Base-by-base conservation (phyloP, 2,329 filamentous ascomycete species). In the Fusarium stilboides region DNA sequence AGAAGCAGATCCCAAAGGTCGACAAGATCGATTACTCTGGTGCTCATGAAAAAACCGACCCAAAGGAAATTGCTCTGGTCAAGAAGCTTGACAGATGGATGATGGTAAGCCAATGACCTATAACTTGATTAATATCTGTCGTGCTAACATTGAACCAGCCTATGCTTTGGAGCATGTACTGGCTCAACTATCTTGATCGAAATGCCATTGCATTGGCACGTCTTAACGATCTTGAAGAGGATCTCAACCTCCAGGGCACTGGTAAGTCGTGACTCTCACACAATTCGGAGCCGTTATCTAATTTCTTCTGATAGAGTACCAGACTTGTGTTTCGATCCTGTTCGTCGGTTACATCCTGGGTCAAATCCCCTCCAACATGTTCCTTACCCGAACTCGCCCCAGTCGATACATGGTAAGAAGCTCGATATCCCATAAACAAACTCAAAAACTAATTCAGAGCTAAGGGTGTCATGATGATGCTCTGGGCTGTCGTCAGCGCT, bases 401-500 rank as follows among this genome's bases (percentile, higher is more conserved):
- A 79, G 77, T 19, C 71, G 78, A 17, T 85, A 83, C 63, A 80
- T 84, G 75, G 77, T 78, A 33, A 57, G 71, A 6, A 12, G 28
- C 4, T 13, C 7, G 8, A 6, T 0, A 3, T 17, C 0, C 3
- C 0, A 9, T 26, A 5, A 9, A 8, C 1, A 4, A 33, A 31
- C 9, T 4, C 6, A 15, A 26, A 33, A 19, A 22, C 53, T 62
- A 43, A 64, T 40, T 13, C n/a, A 5, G 12, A 6, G 3, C 12
- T 40, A 39, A 76, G 75, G 83, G 81, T 57, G 55, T 74, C 46
- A 72, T 83, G 47, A 86, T 85, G 77, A 78, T 84, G 36, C 72
- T 77, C 4, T 88, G 85, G 84, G 84, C 84, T 17, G 54, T 81
- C 3, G 80, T 85, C 62, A 82, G 83, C 1, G 78, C 83, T 34